These are phyloP conservation scores for Wilcoxina mikolae DNA, from an alignment of 495 filamentous ascomycete genomes.

Conservation along the genomic window DNA sequence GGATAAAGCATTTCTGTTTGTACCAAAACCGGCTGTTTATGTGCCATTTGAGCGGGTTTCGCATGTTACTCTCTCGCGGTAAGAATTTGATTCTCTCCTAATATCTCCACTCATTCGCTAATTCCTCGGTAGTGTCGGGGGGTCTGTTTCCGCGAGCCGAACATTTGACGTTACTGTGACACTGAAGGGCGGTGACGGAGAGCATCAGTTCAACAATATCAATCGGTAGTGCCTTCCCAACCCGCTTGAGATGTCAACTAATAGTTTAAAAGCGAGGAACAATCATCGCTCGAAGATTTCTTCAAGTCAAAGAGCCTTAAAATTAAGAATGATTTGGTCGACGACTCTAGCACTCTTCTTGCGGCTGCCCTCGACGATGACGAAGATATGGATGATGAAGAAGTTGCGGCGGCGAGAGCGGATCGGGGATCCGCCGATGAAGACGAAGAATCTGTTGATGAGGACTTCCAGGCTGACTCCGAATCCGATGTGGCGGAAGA, in stretches of 20 bases:
- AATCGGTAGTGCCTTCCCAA: slow-evolving; percentile 49
- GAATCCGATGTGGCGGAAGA: slow-evolving; percentile 96
- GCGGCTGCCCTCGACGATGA: slow-evolving; percentile 31
- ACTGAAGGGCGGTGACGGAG: slow-evolving; percentile 56
- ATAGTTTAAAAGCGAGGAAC: slow-evolving; percentile 52
- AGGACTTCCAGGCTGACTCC: slow-evolving; percentile 83
- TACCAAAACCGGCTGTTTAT: slow-evolving; percentile 94
- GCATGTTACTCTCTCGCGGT: slow-evolving; percentile 74
- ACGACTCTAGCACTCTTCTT: slow-evolving; percentile 31
- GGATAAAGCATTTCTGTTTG: slow-evolving; percentile 97
- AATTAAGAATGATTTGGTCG: slow-evolving; percentile 90
- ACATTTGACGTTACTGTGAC: slow-evolving; percentile 94
- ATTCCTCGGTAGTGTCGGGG: slow-evolving; percentile 49
- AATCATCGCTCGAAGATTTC: slow-evolving; percentile 86
- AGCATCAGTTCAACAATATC: slow-evolving; percentile 97
- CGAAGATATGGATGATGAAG: slow-evolving; percentile 73
- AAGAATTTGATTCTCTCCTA: slow-evolving; percentile 2
- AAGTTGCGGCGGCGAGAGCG: slow-evolving; percentile 48
- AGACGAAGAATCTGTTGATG: slow-evolving; percentile 73
- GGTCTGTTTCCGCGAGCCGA: slow-evolving; percentile 79
- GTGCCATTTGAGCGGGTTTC: slow-evolving; percentile 82
- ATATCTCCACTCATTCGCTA: slow-evolving; percentile 2
- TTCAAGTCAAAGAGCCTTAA: slow-evolving; percentile 84
- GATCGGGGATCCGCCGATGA: slow-evolving; percentile 89
- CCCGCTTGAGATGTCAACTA: slow-evolving; percentile 4